Evolutionary conservation across 768 basidiomycete genomes (phyloP).

Genomic region (Hericium erinaceus): DNA sequence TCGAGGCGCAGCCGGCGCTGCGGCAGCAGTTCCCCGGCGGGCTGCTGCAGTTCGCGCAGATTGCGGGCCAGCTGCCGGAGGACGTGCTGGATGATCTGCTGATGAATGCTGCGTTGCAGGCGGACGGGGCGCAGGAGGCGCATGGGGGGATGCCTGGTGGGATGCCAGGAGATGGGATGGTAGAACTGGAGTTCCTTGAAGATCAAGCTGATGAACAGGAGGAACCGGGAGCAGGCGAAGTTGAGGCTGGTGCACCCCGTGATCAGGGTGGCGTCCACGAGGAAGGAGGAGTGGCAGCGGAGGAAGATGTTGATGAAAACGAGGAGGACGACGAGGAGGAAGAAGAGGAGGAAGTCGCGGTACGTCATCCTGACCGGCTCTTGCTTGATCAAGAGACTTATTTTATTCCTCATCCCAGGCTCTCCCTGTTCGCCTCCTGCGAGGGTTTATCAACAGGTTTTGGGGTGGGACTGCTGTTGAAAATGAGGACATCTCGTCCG

Average conservation of each 20-base stretch:
- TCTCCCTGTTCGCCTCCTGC: neutral
- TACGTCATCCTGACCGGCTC: neutral
- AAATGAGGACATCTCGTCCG: neutral
- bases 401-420: neutral
- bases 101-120: slow-evolving; percentile 7
- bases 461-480: neutral
- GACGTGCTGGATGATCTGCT: slow-evolving; percentile 9
- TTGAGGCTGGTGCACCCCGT: neutral
- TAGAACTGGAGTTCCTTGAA: slow-evolving; percentile 7
- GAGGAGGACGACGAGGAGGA: slow-evolving; percentile 10
- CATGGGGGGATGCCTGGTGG: slow-evolving; percentile 6
- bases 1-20: slow-evolving; percentile 46
- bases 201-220: neutral
- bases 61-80: slow-evolving; percentile 12
- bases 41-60: slow-evolving; percentile 36
- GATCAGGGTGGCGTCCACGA: neutral
- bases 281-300: slow-evolving; percentile 6
- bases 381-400: neutral
- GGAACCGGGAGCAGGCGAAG: neutral
- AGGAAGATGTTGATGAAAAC: neutral
- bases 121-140: slow-evolving; percentile 7
- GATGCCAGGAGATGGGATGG: slow-evolving; percentile 15
- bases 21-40: slow-evolving; percentile 55
- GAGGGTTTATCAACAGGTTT: neutral
- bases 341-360: slow-evolving; percentile 4